These are phyloP conservation scores for Prunus davidiana DNA, from an alignment of 306 rosid species.

Conservation along the genomic window DNA sequence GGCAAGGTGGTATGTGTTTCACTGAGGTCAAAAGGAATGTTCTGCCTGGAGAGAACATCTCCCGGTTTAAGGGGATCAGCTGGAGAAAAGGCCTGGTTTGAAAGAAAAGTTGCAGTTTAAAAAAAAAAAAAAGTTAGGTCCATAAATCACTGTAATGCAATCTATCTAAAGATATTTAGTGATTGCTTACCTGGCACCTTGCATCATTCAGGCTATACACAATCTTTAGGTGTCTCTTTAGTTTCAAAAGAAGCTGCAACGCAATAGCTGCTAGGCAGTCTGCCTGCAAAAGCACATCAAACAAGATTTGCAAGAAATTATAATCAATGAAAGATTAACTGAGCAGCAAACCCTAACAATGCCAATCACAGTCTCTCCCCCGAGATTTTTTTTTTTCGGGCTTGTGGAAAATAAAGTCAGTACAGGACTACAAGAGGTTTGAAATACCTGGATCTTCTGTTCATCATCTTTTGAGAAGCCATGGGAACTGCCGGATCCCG, in stretches of 20 bases:
- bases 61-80: constrained; percentile 81
- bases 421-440: neutral
- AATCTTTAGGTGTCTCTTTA: constrained; percentile 92
- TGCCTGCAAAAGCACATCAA: constrained; percentile 43
- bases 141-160: constrained; percentile 5
- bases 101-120: constrained; percentile 2
- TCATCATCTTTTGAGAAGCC: constrained; percentile 59
- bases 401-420: neutral
- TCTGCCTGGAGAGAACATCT: constrained; percentile 78
- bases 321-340: neutral
- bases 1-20: constrained; percentile 71
- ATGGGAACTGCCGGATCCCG: constrained; percentile 33
- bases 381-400: neutral
- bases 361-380: neutral
- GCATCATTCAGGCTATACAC: constrained; percentile 74
- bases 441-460: constrained; percentile 73
- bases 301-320: neutral
- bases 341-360: neutral
- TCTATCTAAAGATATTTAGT: neutral
- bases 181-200: constrained; percentile 77
- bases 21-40: constrained; percentile 50
- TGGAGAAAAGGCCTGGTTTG: constrained; percentile 76
- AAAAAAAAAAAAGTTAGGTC: neutral
- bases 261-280: constrained; percentile 79
- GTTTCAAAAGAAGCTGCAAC: constrained; percentile 89